These are phyloP conservation scores for Paramecium sexaurelia DNA, from an alignment of 73 alveolate genomes.

Conservation along the genomic window DNA sequence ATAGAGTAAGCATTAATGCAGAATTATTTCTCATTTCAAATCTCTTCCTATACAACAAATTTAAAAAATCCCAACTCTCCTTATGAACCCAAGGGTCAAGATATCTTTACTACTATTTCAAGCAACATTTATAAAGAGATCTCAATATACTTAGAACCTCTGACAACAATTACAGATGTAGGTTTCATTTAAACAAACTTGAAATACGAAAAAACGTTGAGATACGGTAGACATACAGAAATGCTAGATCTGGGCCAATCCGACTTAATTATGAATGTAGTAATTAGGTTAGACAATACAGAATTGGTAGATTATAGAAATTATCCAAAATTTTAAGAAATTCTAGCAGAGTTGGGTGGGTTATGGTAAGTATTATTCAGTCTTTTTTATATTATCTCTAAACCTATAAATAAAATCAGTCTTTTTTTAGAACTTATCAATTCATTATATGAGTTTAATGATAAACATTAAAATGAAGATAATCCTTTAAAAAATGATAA, in stretches of 20 bases:
- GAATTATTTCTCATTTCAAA: neutral
- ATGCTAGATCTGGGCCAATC: neutral
- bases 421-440: neutral
- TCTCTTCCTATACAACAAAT: constrained; percentile 7
- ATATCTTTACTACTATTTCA: constrained; percentile 14
- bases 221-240: constrained; percentile 30
- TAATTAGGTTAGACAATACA: neutral
- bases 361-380: constrained; percentile 47
- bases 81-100: constrained; percentile 26
- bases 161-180: neutral
- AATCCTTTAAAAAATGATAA: neutral
- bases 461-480: neutral
- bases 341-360: constrained; percentile 18
- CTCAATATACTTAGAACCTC: neutral
- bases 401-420: constrained; percentile 8
- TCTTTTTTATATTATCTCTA: neutral
- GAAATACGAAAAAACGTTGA: constrained; percentile 3
- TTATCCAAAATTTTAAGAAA: constrained; percentile 9
- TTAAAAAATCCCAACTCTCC: constrained; percentile 3
- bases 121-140: neutral
- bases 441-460: neutral
- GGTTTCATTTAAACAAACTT: neutral
- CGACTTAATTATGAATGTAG: neutral
- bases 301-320: constrained; percentile 15
- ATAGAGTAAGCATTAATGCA: neutral